These are phyloP conservation scores for Chalaropsis ovoidea DNA, from an alignment of 2,329 filamentous ascomycete species.

Conservation along the genomic window DNA sequence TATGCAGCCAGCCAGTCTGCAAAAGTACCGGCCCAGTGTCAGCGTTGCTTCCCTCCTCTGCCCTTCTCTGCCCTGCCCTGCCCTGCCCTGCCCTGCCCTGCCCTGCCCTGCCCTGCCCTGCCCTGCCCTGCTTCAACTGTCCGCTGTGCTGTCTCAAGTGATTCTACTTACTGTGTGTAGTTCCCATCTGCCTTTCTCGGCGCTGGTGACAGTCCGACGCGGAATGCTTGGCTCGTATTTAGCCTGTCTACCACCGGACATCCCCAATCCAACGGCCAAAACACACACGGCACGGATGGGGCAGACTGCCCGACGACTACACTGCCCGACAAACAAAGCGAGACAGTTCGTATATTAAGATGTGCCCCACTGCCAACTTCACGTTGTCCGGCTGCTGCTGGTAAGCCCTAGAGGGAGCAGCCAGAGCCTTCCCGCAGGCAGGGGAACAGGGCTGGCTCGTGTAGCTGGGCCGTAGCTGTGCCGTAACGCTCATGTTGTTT, in stretches of 20 bases:
- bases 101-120: neutral
- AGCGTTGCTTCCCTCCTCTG: neutral
- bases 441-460: neutral
- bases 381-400: neutral
- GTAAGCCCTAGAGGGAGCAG: neutral
- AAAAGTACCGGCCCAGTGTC: neutral
- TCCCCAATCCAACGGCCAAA: slow-evolving; percentile 3
- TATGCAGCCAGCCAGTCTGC: neutral
- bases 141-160: neutral
- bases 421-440: neutral
- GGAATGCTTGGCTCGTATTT: slow-evolving; percentile 12
- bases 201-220: neutral
- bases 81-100: too few relatives aligned
- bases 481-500: neutral
- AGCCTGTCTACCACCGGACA: slow-evolving; percentile 3
- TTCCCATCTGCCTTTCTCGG: neutral
- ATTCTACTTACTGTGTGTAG: neutral
- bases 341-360: slow-evolving; percentile 12
- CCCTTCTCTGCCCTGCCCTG: too few relatives aligned
- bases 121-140: neutral
- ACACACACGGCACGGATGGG: neutral
- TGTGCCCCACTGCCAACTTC: neutral
- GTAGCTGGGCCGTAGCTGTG: neutral
- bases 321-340: neutral
- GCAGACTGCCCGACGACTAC: too few relatives aligned